These are phyloP conservation scores for Coriaria nepalensis DNA, from an alignment of 306 rosid genomes.

Conservation along the genomic window DNA sequence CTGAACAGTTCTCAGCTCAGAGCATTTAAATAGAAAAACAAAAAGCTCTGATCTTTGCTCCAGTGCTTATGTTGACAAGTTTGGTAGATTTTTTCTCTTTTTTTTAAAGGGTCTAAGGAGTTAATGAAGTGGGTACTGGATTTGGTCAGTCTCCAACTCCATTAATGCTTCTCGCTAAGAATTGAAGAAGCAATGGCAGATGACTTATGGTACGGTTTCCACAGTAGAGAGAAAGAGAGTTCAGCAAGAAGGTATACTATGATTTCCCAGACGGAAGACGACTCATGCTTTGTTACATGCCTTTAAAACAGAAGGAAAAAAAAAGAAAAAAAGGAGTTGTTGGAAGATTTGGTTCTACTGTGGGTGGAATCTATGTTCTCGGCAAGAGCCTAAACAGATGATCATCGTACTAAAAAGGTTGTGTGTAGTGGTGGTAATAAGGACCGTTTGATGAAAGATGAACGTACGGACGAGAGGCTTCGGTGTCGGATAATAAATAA, in stretches of 20 bases:
- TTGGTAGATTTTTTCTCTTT: neutral
- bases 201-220: slow-evolving; percentile 11
- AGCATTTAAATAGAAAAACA: neutral
- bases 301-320: slow-evolving; percentile 14
- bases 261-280: too few relatives aligned
- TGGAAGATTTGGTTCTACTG: slow-evolving; percentile 19
- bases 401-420: too few relatives aligned
- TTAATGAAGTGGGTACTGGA: slow-evolving; percentile 33
- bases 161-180: slow-evolving; percentile 18
- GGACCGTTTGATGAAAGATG: too few relatives aligned
- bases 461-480: too few relatives aligned
- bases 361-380: slow-evolving; percentile 13
- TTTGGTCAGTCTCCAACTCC: slow-evolving; percentile 48
- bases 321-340: neutral
- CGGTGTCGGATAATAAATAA: too few relatives aligned
- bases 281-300: slow-evolving; percentile 21
- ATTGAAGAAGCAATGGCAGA: neutral
- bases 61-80: neutral
- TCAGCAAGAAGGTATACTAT: slow-evolving; percentile 21
- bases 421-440: too few relatives aligned
- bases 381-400: neutral
- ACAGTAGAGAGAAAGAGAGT: slow-evolving; percentile 14
- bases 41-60: neutral
- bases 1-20: slow-evolving; percentile 2
- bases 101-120: slow-evolving; percentile 11